phyloP scores from a whole-genome alignment of 106 monocot species.

The Dactylorhiza incarnata region DNA sequence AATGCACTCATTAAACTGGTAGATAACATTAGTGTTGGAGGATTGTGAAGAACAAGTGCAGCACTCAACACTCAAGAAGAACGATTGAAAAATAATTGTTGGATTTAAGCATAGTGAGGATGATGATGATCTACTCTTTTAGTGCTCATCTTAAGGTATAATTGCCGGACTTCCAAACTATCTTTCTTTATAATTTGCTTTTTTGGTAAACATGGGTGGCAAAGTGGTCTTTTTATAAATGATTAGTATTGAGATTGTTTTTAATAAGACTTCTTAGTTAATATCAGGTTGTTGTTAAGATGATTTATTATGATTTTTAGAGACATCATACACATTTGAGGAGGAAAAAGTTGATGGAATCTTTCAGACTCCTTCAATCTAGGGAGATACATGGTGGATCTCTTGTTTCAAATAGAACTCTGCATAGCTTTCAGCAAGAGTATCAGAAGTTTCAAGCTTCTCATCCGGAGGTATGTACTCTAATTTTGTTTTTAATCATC shows the following conservation, averaged over 20 bases:
- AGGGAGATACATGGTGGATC: conserved; percentile 70
- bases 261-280: not conserved
- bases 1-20: no score
- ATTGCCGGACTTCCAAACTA: no score
- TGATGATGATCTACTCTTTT: no score
- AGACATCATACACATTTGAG: conserved; percentile 8
- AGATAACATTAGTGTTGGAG: no score
- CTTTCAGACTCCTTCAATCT: conserved; percentile 31
- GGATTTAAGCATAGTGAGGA: no score
- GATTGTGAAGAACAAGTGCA: no score
- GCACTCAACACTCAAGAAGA: no score
- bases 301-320: conserved; percentile 19
- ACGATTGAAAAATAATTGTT: no score
- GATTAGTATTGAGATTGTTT: not conserved
- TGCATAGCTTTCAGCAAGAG: conserved; percentile 34
- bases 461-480: conserved; percentile 41
- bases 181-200: not conserved
- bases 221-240: not conserved
- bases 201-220: not conserved
- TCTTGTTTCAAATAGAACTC: conserved; percentile 18
- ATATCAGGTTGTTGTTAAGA: not conserved
- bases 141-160: no score
- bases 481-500: not conserved
- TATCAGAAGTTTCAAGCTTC: conserved; percentile 62
- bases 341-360: conserved; percentile 20